Evolutionary conservation across 129 eudicot species (phyloP), one percentile per base, ranked within the genome.

Genomic region (Helianthus tuberosus): DNA sequence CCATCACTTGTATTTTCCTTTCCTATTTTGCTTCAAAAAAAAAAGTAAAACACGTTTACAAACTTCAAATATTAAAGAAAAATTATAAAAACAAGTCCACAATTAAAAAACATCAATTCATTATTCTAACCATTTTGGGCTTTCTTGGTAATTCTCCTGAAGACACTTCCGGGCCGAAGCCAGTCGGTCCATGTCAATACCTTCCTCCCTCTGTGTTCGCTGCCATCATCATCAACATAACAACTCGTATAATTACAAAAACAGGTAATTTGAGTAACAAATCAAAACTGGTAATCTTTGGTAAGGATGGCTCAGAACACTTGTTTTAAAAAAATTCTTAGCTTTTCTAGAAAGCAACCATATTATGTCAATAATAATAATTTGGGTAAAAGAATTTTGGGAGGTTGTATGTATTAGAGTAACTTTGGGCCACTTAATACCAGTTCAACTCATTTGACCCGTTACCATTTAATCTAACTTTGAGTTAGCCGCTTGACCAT

Each of bases 121-220:
- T n/a, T n/a, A n/a, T n/a, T n/a, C n/a, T n/a, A n/a, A n/a, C 96
- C 98, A 86, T 93, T 93, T 68, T 89, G 81, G 44, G 90, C 95
- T n/a, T 84, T 93, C 95, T 82, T 93, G 95, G 80, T 93, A 93
- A 80, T 93, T 93, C 87, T 93, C 98, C 4, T 89, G 98, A 75
- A 93, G 98, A 64, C 98, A 85, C 77, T 67, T 88, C 50, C 91
- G 79, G 11, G 98, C 98, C 11, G 96, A 93, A 64, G 90, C 96
- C 49, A 93, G 84, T 85, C 83, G 82, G 17, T 89, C 98, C 46
- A 65, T 73, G 76, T 93, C 98, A 14, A 89, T 80, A 73, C 43
- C 75, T 55, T 85, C 43, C 72, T 87, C 90, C 83, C 79, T 80
- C 61, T 66, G 88, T 38, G 86, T 55, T 67, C 89, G 82, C 96